Evolutionary conservation across 176 grass and related monocot genomes (phyloP).

Genomic region (Aechmea fasciata): DNA sequence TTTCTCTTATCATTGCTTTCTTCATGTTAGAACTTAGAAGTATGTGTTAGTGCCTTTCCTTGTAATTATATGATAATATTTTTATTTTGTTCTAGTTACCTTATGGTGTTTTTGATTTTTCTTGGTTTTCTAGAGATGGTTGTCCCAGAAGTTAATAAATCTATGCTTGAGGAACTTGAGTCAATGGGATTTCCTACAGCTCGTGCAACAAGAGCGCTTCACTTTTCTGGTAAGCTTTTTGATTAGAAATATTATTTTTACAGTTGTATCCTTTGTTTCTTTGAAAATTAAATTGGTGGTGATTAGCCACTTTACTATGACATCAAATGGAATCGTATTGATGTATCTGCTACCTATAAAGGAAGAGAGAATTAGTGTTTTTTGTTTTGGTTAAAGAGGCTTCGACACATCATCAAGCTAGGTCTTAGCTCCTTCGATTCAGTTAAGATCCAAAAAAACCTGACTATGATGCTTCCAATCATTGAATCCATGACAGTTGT

Average conservation of each 20-base stretch:
- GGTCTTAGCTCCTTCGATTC: no score
- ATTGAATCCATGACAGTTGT: no score
- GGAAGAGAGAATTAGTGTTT: no score
- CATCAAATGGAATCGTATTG: no score
- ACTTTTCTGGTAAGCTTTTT: slow-evolving; percentile 59
- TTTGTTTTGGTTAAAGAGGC: no score
- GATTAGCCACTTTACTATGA: no score
- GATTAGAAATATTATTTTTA: not conserved
- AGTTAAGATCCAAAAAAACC: no score
- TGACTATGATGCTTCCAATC: no score
- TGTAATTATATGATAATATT: not conserved
- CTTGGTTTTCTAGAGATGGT: slow-evolving; percentile 54
- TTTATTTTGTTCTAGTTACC: not conserved
- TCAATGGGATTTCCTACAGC: slow-evolving; percentile 65
- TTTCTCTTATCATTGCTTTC: no score
- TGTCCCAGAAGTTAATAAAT: slow-evolving; percentile 68
- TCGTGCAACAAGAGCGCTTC: slow-evolving; percentile 88
- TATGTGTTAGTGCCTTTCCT: not conserved
- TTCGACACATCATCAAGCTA: no score
- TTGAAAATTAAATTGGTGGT: not conserved
- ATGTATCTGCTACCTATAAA: no score
- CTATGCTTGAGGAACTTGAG: slow-evolving; percentile 68
- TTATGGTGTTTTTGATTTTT: not conserved
- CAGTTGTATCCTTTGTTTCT: not conserved
- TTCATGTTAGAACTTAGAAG: no score